Evolutionary conservation across 2,329 filamentous ascomycete genomes (phyloP).

Genomic region (Diaporthe caulivora): DNA sequence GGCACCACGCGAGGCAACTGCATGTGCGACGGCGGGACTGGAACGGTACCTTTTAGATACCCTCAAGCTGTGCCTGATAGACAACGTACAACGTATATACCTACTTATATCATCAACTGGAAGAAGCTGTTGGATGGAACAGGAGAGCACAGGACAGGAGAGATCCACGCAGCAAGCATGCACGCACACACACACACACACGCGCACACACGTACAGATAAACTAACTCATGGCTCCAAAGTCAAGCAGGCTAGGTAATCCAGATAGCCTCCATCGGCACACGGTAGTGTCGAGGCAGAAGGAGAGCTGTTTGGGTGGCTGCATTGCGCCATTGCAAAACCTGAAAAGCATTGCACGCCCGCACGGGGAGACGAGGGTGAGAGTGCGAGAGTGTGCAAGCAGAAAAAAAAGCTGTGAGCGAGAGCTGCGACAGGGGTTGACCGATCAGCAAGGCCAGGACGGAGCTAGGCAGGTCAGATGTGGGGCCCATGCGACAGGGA

Average conservation of each 20-base stretch:
- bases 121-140: background rate
- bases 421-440: constrained; percentile 20
- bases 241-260: background rate
- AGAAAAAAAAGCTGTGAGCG: constrained; percentile 13
- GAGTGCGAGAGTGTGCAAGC: constrained; percentile 11
- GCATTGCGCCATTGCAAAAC: constrained; percentile 22
- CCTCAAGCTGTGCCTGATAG: background rate
- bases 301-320: background rate
- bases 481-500: constrained; percentile 1
- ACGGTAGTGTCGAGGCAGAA: background rate
- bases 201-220: background rate
- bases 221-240: background rate
- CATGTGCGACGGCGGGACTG: background rate
- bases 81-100: background rate
- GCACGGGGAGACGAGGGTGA: background rate
- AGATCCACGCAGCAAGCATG: too few species aligned
- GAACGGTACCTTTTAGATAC: constrained; percentile 6
- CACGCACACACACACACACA: background rate
- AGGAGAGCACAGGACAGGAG: background rate
- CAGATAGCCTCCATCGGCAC: background rate
- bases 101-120: too few species aligned
- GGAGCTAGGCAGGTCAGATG: constrained; percentile 31
- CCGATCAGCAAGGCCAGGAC: constrained; percentile 10
- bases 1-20: background rate
- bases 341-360: constrained; percentile 17